Percentiles rank a stretch among this genome's conserved stretches.
Conservation (phyloP, 176 grass and related monocot species). For the Paspalum vaginatum region DNA sequence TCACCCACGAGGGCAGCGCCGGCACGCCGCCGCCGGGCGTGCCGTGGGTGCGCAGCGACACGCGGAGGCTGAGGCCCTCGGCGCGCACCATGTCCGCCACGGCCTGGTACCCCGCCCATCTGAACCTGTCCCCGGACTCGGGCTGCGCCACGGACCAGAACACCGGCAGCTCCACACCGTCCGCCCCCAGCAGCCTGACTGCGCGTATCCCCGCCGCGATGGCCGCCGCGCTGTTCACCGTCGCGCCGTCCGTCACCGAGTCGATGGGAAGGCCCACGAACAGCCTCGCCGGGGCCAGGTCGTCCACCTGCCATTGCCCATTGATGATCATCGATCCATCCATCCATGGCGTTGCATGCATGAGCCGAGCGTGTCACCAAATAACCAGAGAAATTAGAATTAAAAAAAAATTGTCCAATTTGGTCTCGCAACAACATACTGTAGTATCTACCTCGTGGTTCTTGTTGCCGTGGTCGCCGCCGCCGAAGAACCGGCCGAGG, state of each 20-base stretch:
- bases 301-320: constrained; percentile 32
- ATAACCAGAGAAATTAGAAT: too few species aligned
- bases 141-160: constrained; percentile 79
- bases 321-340: too few species aligned
- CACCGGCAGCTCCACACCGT: constrained; percentile 86
- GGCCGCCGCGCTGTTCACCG: constrained; percentile 59
- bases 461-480: constrained; percentile 24
- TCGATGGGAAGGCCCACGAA: constrained; percentile 83
- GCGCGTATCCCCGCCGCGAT: constrained; percentile 69
- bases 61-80: constrained; percentile 67
- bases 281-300: constrained; percentile 38
- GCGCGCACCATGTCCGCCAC: constrained; percentile 72
- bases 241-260: constrained; percentile 45
- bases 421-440: too few species aligned
- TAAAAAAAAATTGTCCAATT: too few species aligned
- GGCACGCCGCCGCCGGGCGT: constrained; percentile 27
- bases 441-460: neutral
- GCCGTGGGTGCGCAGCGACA: constrained; percentile 66
- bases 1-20: constrained; percentile 58
- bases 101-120: constrained; percentile 59
- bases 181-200: constrained; percentile 66
- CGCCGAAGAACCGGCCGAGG: constrained; percentile 38
- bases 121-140: constrained; percentile 49
- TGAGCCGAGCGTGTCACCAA: too few species aligned
- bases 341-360: too few species aligned